phyloP scores from a whole-genome alignment of 2,329 filamentous ascomycete species.

The Cladosporium sp. region DNA sequence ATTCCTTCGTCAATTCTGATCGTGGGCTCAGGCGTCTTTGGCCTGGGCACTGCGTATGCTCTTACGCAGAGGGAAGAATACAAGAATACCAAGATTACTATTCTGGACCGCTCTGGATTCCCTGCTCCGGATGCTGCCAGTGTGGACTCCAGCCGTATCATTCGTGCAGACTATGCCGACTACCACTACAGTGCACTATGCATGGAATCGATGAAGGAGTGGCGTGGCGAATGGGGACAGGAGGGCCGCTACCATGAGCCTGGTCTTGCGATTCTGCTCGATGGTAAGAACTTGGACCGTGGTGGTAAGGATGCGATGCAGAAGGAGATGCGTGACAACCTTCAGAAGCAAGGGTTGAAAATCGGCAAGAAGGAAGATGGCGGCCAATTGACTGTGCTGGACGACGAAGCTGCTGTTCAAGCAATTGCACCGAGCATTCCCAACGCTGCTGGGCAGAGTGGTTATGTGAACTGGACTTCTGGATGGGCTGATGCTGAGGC shows the following conservation, averaged over 20 bases:
- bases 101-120: conserved; percentile 59
- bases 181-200: conserved; percentile 74
- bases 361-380: conserved; percentile 38
- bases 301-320: conserved; percentile 46
- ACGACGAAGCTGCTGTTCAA: conserved; percentile 41
- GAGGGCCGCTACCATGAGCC: conserved; percentile 69
- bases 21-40: conserved; percentile 56
- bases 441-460: conserved; percentile 58
- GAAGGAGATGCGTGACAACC: conserved; percentile 60
- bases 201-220: conserved; percentile 66
- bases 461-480: conserved; percentile 71
- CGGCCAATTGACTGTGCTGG: conserved; percentile 40
- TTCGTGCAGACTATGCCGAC: conserved; percentile 78
- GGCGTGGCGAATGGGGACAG: conserved; percentile 63
- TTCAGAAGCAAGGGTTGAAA: conserved; percentile 51
- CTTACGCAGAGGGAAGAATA: conserved; percentile 61
- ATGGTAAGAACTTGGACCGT: conserved; percentile 45
- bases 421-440: conserved; percentile 42
- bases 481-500: conserved; percentile 80
- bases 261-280: conserved; percentile 66
- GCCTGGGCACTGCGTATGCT: conserved; percentile 67
- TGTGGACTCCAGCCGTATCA: conserved; percentile 61
- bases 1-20: conserved; percentile 49
- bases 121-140: conserved; percentile 55
- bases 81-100: conserved; percentile 54